Base-by-base conservation (phyloP, 441 rosid species). In the Corymbia calophylla region DNA sequence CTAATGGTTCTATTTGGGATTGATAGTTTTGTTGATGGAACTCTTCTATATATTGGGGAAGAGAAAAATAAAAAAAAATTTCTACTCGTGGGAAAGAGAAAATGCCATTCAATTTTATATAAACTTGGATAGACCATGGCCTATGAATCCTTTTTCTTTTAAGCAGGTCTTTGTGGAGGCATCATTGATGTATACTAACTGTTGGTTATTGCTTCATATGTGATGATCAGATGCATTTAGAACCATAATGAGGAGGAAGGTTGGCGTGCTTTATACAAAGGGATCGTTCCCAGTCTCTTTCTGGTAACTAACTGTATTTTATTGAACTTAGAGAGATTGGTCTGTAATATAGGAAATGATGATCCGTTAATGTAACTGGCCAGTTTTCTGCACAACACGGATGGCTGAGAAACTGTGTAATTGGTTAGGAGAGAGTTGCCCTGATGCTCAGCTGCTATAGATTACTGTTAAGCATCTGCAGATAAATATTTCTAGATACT, bases 241-340 rank as follows among this genome's bases (percentile, higher is more conserved):
- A 94, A 98, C 99, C 90, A 98, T 98, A 89, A 87, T 95, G 94
- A 96, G 94, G 98, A 97, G 93, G 99, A 98, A 94, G 99, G 99
- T 56, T 95, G 95, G 95, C 90, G 90, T 73, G 99, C 96, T 87
- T 95, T 98, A 88, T 98, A 97, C 93, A 97, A 92, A 93, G 99
- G 99, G 89, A 90, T 98, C 80, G 93, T 92, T 93, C 99, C 99
- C 84, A 91, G 97, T 91, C 98, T 98, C 73, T 92, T 98, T 80
- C 94, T 95, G 94, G 99, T 98, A 90, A 93, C 94, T 96, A 87
- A 89, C 90, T 88, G 85, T 64, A 53, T 60, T 53, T 86, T 31
- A 10, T 66, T 44, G 51, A 77, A 44, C 84, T 12, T 77, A 44
- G 29, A 77, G 51, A 44, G n/a, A 39, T 44, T 44, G n/a, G 84